Percentiles rank a stretch among this genome's conserved stretches.
Evolutionary conservation across 2,329 filamentous ascomycete species (phyloP).

Genomic region (Saccharata proteae): DNA sequence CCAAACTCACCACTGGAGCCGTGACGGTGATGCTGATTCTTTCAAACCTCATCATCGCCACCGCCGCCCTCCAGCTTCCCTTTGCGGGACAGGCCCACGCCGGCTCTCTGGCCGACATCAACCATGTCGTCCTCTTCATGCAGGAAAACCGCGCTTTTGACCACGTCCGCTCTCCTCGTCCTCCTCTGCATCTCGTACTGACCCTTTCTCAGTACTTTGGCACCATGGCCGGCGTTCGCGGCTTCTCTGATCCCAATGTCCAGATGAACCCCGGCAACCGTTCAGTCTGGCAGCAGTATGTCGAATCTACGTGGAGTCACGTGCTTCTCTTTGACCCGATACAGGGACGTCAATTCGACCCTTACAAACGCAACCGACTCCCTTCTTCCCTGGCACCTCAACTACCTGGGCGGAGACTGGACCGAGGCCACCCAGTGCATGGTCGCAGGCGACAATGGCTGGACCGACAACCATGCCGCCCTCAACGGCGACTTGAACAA

Average conservation of each 20-base stretch:
- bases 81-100: conserved; percentile 16
- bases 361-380: conserved; percentile 31
- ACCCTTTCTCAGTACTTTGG: conserved; percentile 36
- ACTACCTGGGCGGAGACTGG: conserved; percentile 41
- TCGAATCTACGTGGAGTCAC: too few species aligned
- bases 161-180: conserved; percentile 30
- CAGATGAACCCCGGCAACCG: conserved; percentile 35
- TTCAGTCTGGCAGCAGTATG: conserved; percentile 37
- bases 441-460: conserved; percentile 39
- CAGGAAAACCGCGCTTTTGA: conserved; percentile 37
- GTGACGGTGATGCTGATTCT: too few species aligned
- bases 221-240: conserved; percentile 43
- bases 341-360: conserved; percentile 24
- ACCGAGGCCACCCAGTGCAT: conserved; percentile 43
- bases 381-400: conserved; percentile 43
- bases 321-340: too few species aligned
- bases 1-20: too few species aligned
- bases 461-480: conserved; percentile 39
- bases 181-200: conserved; percentile 14
- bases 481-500: conserved; percentile 41
- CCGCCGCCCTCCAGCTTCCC: background rate
- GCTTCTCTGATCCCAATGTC: conserved; percentile 45
- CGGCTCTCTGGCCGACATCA: conserved; percentile 32
- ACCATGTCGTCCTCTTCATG: conserved; percentile 49
- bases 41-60: too few species aligned